These are phyloP conservation scores for Gnaphalium uliginosum DNA, from an alignment of 129 eudicot genomes.

Conservation along the genomic window DNA sequence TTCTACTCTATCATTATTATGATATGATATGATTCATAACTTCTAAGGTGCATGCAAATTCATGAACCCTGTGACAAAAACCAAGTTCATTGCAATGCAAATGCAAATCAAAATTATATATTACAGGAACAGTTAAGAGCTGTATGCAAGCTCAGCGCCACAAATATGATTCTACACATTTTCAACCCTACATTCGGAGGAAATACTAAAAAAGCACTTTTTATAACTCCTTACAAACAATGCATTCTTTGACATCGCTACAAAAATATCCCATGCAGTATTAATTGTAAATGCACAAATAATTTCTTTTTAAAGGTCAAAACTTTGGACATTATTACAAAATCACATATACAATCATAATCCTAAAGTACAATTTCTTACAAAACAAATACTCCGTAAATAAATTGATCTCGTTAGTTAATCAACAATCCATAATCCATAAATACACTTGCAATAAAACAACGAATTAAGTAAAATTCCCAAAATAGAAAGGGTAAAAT, in stretches of 20 bases:
- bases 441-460: background rate
- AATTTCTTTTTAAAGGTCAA: background rate
- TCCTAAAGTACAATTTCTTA: background rate
- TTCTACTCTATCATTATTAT: background rate
- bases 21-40: background rate
- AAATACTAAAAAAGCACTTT: background rate
- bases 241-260: background rate
- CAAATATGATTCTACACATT: background rate
- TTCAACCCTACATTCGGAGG: background rate
- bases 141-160: background rate
- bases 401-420: too few species aligned
- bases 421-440: too few species aligned
- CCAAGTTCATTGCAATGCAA: background rate
- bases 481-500: slow-evolving; percentile 5
- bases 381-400: too few species aligned
- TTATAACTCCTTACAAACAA: background rate
- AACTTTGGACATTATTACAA: background rate
- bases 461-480: background rate
- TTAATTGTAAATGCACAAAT: too few species aligned
- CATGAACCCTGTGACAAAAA: background rate
- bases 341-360: background rate
- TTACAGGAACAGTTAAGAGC: background rate
- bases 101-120: background rate
- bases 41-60: background rate
- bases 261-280: background rate